phyloP scores from a whole-genome alignment of 306 rosid species.

The Quercus berberidifolia region DNA sequence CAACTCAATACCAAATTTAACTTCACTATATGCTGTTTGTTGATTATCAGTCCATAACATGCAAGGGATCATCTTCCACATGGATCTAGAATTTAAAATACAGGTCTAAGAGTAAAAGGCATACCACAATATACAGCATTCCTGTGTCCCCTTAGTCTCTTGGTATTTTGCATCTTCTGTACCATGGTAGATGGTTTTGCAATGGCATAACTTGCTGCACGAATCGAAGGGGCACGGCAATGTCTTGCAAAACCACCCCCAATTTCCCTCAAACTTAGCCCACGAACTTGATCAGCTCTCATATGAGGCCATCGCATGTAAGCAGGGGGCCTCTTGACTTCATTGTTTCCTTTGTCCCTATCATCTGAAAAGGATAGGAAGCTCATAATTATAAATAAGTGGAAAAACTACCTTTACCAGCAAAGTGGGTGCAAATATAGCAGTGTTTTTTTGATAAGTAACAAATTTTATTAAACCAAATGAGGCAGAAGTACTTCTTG shows the following conservation, averaged over 20 bases:
- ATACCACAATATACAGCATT: constrained; percentile 98
- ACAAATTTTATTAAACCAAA: too few relatives aligned
- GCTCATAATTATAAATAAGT: constrained; percentile 8
- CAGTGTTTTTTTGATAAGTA: too few relatives aligned
- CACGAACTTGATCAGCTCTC: constrained; percentile 95
- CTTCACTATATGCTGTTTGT: neutral
- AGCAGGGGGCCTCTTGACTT: constrained; percentile 55
- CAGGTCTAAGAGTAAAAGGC: constrained; percentile 21
- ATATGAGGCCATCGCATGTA: constrained; percentile 99
- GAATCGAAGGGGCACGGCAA: constrained; percentile 90
- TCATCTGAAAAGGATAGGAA: constrained; percentile 47
- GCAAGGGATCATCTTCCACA: neutral
- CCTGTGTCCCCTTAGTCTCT: constrained; percentile 91
- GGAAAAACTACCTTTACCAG: neutral
- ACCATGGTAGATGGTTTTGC: constrained; percentile 97
- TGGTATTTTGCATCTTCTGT: constrained; percentile 86
- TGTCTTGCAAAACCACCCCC: constrained; percentile 98
- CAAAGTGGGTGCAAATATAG: neutral
- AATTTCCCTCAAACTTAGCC: constrained; percentile 88
- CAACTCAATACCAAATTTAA: neutral
- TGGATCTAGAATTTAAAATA: constrained; percentile 16
- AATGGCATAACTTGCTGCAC: constrained; percentile 92
- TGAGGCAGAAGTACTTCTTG: neutral
- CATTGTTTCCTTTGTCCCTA: constrained; percentile 43
- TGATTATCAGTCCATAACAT: neutral